Evolutionary conservation across 2,329 filamentous ascomycete species (phyloP).

Genomic region (Cladorrhinum sp.): DNA sequence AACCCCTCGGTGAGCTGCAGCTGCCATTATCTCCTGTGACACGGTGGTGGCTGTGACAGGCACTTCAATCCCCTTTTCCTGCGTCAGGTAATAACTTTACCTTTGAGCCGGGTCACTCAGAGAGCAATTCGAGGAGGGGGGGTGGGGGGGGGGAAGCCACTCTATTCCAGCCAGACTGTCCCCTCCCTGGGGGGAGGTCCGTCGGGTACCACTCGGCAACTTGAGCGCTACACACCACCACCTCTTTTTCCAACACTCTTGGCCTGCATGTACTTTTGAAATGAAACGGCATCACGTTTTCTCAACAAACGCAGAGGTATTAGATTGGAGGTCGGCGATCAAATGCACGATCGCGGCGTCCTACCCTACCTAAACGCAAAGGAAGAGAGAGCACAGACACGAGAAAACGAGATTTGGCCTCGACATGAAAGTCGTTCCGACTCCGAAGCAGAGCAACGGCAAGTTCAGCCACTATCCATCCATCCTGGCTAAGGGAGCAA

Average conservation of each 20-base stretch:
- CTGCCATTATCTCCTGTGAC: no score
- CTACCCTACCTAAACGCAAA: background rate
- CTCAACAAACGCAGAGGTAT: background rate
- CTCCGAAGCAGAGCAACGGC: conserved; percentile 4
- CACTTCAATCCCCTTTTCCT: no score
- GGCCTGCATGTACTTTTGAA: background rate
- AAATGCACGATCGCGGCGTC: background rate
- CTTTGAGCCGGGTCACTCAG: background rate
- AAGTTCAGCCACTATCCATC: background rate
- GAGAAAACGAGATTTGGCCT: background rate
- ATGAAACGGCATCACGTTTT: conserved; percentile 19
- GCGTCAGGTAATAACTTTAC: no score
- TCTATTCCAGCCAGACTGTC: background rate
- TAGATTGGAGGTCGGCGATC: background rate
- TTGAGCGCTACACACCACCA: background rate
- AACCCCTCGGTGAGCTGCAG: no score
- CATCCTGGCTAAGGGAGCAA: background rate
- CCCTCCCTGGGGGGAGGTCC: background rate
- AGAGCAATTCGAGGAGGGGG: background rate
- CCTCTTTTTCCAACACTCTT: background rate
- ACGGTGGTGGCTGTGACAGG: no score
- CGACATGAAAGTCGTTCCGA: background rate
- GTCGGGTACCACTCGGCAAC: background rate
- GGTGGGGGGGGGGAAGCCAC: background rate
- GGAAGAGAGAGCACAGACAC: background rate